Evolutionary conservation across 495 filamentous ascomycete genomes (phyloP).

Genomic region (Filosporella fistucella): DNA sequence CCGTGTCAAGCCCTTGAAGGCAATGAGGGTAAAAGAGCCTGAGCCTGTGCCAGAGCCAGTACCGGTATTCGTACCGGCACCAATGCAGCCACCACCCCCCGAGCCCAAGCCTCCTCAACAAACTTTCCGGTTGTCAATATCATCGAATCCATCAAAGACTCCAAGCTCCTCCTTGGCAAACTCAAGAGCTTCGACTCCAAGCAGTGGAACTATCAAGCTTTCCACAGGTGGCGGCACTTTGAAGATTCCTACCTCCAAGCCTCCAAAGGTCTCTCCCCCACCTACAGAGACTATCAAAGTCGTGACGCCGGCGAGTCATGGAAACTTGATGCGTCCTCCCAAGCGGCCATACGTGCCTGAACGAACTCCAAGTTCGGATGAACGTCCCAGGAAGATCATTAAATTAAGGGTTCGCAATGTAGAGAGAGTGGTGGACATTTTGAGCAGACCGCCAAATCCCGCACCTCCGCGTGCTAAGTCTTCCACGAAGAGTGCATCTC

Average conservation of each 20-base stretch:
- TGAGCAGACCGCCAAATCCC: slow-evolving; percentile 6
- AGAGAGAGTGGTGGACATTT: slow-evolving; percentile 11
- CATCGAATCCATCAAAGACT: neutral
- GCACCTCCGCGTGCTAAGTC: neutral
- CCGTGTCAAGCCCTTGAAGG: slow-evolving; percentile 17
- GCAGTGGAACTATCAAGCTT: neutral
- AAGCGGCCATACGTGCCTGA: slow-evolving; percentile 12
- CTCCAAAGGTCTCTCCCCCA: slow-evolving; percentile 13
- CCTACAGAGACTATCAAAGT: neutral
- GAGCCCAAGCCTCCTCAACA: neutral
- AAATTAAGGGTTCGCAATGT: slow-evolving; percentile 3
- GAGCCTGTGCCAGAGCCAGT: neutral
- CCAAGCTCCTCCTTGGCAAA: slow-evolving; percentile 10
- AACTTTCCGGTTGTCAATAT: neutral
- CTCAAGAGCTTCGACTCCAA: neutral
- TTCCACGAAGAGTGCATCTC: slow-evolving; percentile 3
- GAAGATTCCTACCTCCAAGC: neutral
- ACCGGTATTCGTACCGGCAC: neutral
- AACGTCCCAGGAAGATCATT: slow-evolving; percentile 14
- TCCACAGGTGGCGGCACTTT: neutral
- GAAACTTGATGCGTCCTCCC: slow-evolving; percentile 14
- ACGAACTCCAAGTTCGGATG: slow-evolving; percentile 1
- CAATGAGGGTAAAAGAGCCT: neutral
- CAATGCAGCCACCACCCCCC: neutral
- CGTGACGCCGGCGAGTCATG: no score